Evolutionary conservation across 768 basidiomycete genomes (phyloP), one percentile per base, ranked within the genome.

Genomic region (Tulasnella calospora): DNA sequence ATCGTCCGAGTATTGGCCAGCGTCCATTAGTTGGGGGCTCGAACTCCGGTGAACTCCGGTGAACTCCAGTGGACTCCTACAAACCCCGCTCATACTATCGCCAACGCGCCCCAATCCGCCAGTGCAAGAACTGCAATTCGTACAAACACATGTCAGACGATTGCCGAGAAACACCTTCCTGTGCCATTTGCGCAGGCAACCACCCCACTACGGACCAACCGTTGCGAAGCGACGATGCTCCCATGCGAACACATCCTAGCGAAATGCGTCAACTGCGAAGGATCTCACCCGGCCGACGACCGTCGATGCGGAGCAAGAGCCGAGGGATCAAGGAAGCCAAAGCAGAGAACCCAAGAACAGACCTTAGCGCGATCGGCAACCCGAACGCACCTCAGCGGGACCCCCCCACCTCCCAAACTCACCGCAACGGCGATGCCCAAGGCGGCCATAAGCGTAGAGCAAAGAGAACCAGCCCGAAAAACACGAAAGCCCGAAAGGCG

Each of bases 101-200:
- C 41, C 33, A 73, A 35, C 15, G 41, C 19, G 27, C 33, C 33
- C 72, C 30, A 3, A 38, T 73, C 72, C 27, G 44, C 35, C 72
- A 73, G 33, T 47, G 72, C 72, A 46, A 15, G n/a, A 73, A 73
- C 21, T 73, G 72, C 30, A 38, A 73, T 15, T 73, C 41, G 30
- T 73, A 44, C 27, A 40, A 17, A 13, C 33, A 35, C 30, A 36
- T 30, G 47, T 30, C 72, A 38, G 10, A 36, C 38, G 33, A 36
- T 17, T 73, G 72, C 44, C 33, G 41, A 12, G 9, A 73, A 44
- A n/a, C 35, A 12, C 5, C 72, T 2, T 36, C 35, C 46, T 73
- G 72, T 30, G 33, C 36, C 12, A 44, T 73, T 40, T 73, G 72
- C 40, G 72, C 35, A 12, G 72, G 21, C 13, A 46, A 3, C 44